A percentile compares a stretch with the other conserved stretches of the same genome.
Conservation (phyloP, 2,329 filamentous ascomycete genomes). For the Epichloe uncinata region DNA sequence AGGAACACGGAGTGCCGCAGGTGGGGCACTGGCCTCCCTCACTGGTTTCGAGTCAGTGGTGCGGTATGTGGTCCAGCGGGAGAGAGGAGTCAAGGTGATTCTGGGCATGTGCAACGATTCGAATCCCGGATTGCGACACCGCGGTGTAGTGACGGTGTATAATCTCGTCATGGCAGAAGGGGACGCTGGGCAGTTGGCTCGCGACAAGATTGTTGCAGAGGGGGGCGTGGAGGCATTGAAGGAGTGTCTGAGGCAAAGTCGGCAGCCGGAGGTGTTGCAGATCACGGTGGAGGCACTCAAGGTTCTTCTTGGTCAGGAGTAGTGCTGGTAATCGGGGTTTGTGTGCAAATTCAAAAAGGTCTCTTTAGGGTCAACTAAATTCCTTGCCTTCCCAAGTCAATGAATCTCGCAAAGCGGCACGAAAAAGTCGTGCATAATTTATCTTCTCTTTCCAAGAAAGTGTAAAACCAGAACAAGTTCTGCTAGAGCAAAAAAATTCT, state of each 20-base stretch:
- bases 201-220: slow-evolving; percentile 45
- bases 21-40: slow-evolving; percentile 75
- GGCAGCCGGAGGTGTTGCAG: slow-evolving; percentile 56
- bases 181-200: slow-evolving; percentile 47
- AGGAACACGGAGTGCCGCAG: slow-evolving; percentile 68
- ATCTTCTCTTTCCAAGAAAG: too few species aligned
- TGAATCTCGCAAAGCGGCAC: too few species aligned
- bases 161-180: slow-evolving; percentile 60
- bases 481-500: not conserved
- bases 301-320: slow-evolving; percentile 36
- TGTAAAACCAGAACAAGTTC: too few species aligned
- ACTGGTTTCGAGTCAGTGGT: slow-evolving; percentile 68
- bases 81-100: slow-evolving; percentile 63
- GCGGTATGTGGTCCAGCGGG: slow-evolving; percentile 53
- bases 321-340: not conserved
- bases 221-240: slow-evolving; percentile 59
- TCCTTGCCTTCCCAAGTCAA: too few species aligned
- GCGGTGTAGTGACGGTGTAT: slow-evolving; percentile 62
- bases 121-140: slow-evolving; percentile 51
- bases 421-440: too few species aligned
- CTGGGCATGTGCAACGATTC: slow-evolving; percentile 67
- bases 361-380: too few species aligned
- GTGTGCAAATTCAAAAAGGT: not conserved
- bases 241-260: slow-evolving; percentile 53
- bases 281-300: slow-evolving; percentile 62